Conservation (phyloP, 2,329 filamentous ascomycete genomes). For the Monosporascus sp. region DNA sequence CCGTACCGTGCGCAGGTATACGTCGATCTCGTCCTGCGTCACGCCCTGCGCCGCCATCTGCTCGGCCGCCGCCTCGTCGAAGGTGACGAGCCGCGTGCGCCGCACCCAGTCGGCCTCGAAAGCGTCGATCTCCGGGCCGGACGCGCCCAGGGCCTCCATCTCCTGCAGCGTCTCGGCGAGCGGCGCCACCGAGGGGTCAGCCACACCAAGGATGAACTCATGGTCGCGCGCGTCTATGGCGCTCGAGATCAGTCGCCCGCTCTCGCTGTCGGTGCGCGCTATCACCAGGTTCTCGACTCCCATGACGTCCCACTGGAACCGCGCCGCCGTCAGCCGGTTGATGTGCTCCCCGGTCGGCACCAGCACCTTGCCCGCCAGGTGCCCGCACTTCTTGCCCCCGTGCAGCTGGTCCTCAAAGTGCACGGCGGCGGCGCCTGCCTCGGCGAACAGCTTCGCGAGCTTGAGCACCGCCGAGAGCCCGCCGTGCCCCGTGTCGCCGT, state of each 20-base stretch:
- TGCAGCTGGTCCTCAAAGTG: slow-evolving; percentile 98
- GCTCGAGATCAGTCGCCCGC: slow-evolving; percentile 81
- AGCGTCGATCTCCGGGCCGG: slow-evolving; percentile 73
- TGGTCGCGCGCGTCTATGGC: slow-evolving; percentile 93
- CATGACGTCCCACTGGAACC: slow-evolving; percentile 99
- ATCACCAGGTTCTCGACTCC: slow-evolving; percentile 92
- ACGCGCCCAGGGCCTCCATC: slow-evolving; percentile 79
- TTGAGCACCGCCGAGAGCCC: slow-evolving; percentile 91
- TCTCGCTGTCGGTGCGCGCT: slow-evolving; percentile 92
- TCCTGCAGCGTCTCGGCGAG: slow-evolving; percentile 83
- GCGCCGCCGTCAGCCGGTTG: slow-evolving; percentile 83
- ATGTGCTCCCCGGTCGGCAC: slow-evolving; percentile 94
- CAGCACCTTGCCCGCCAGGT: slow-evolving; percentile 91
- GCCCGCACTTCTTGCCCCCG: slow-evolving; percentile 96
- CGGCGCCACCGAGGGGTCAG: slow-evolving; percentile 67
- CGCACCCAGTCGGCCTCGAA: slow-evolving; percentile 90
- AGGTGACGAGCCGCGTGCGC: slow-evolving; percentile 76
- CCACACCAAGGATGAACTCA: slow-evolving; percentile 89
- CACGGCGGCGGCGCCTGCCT: slow-evolving; percentile 92
- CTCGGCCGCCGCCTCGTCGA: slow-evolving; percentile 81
- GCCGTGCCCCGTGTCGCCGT: slow-evolving; percentile 94
- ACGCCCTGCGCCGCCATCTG: slow-evolving; percentile 67
- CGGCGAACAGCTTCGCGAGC: slow-evolving; percentile 93
- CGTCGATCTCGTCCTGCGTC: slow-evolving; percentile 56
- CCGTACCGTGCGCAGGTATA: slow-evolving; percentile 59